Percentiles rank a stretch among this genome's conserved stretches.
These are phyloP conservation scores for Prillingera fragicola DNA, from an alignment of 1,284 basidiomycete species.

Conservation along the genomic window DNA sequence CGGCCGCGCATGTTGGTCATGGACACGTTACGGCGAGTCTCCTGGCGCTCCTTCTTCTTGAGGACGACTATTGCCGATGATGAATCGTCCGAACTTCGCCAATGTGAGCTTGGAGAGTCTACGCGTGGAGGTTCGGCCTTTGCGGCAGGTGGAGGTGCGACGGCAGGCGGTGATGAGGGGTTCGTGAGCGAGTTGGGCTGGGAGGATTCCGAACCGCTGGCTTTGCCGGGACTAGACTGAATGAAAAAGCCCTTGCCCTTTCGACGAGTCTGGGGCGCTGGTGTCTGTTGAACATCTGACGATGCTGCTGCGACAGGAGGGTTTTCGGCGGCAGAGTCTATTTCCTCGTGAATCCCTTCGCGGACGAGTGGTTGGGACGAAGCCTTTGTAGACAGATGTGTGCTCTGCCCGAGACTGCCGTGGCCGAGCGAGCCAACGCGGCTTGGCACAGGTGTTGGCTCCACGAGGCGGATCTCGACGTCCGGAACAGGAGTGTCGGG, in stretches of 20 bases:
- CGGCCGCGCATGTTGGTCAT: constrained; percentile 41
- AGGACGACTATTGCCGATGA: constrained; percentile 18
- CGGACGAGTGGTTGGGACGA: constrained; percentile 11
- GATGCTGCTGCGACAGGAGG: constrained; percentile 15
- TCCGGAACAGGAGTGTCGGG: constrained; percentile 35
- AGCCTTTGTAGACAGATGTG: constrained; percentile 2
- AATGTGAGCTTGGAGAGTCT: background rate
- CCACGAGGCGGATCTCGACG: constrained; percentile 41
- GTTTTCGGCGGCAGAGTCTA: constrained; percentile 4
- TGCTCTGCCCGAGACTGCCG: constrained; percentile 15
- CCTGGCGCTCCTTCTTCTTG: constrained; percentile 9
- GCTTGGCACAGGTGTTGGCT: constrained; percentile 43
- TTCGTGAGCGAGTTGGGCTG: constrained; percentile 13
- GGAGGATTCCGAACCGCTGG: constrained; percentile 33
- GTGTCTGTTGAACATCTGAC: constrained; percentile 30
- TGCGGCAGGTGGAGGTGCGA: background rate
- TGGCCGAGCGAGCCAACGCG: constrained; percentile 41
- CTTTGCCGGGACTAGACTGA: constrained; percentile 10
- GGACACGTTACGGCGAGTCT: constrained; percentile 29
- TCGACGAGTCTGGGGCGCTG: constrained; percentile 18
- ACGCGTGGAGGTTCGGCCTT: background rate
- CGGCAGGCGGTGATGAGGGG: background rate
- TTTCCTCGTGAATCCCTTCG: constrained; percentile 20
- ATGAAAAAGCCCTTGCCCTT: constrained; percentile 10
- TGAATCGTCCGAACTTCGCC: constrained; percentile 27